Conservation (phyloP, 2,329 filamentous ascomycete genomes). For the Phaeosphaeria sp. region DNA sequence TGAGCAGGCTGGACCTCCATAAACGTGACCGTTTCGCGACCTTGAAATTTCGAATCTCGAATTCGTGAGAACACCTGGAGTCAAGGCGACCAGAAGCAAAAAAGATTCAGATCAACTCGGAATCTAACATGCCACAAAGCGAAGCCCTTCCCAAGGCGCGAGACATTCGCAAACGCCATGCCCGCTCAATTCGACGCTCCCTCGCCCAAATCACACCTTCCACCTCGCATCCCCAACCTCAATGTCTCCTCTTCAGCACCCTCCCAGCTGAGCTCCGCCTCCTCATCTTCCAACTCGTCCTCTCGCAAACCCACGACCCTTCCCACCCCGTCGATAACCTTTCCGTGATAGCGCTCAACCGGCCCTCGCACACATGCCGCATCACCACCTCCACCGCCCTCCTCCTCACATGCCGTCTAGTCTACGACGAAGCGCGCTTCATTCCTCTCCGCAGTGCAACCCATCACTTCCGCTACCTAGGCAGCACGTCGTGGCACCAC, state of each 20-base stretch:
- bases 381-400: conserved; percentile 37
- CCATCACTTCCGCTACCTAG: conserved; percentile 24
- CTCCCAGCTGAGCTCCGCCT: conserved; percentile 35
- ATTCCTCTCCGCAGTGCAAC: conserved; percentile 43
- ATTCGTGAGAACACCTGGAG: too few relatives aligned
- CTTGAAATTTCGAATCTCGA: too few relatives aligned
- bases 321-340: conserved; percentile 10
- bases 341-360: conserved; percentile 18
- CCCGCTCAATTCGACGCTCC: conserved; percentile 21
- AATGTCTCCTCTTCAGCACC: conserved; percentile 27
- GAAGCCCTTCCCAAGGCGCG: conserved; percentile 1
- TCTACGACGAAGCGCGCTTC: conserved; percentile 48
- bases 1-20: not conserved
- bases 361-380: conserved; percentile 38
- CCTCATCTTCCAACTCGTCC: conserved; percentile 18
- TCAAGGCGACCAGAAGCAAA: too few relatives aligned
- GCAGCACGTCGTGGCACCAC: conserved; percentile 11
- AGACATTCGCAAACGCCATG: conserved; percentile 13
- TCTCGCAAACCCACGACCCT: conserved; percentile 19
- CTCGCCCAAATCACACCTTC: conserved; percentile 24
- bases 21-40: too few relatives aligned
- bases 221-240: conserved; percentile 24
- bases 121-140: conserved; percentile 6
- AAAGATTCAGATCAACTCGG: too few relatives aligned
- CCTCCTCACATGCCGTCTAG: conserved; percentile 47